Evolutionary conservation across 2,329 filamentous ascomycete species (phyloP).

Genomic region (Escovopsis sp.): DNA sequence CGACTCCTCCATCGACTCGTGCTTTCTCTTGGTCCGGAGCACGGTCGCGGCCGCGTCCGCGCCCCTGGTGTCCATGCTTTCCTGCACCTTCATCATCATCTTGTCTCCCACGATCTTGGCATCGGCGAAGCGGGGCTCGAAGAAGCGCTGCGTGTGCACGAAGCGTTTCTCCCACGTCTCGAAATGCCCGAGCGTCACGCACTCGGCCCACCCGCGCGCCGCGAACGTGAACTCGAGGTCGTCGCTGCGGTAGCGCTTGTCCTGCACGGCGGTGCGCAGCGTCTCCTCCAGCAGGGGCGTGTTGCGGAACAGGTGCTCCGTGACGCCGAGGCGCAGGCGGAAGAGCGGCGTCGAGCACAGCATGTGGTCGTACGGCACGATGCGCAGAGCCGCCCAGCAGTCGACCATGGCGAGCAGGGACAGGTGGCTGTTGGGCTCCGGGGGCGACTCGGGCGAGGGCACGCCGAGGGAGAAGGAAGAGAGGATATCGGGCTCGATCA

Average conservation of each 20-base stretch:
- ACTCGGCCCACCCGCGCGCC: constrained; percentile 88
- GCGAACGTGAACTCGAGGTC: constrained; percentile 97
- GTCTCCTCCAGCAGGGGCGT: constrained; percentile 66
- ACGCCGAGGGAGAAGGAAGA: constrained; percentile 78
- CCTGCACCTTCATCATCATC: constrained; percentile 92
- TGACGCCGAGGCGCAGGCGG: constrained; percentile 91
- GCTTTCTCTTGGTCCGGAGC: background rate
- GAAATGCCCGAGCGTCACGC: constrained; percentile 81
- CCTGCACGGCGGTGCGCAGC: constrained; percentile 71
- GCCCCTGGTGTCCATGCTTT: constrained; percentile 43
- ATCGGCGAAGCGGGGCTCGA: constrained; percentile 76
- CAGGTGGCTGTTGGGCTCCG: constrained; percentile 80
- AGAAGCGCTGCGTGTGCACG: constrained; percentile 78
- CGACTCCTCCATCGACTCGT: background rate
- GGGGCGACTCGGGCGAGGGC: constrained; percentile 34
- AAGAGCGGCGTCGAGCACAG: constrained; percentile 97
- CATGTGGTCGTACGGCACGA: constrained; percentile 98
- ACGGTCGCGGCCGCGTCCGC: background rate
- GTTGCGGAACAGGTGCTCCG: constrained; percentile 87
- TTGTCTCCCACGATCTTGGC: constrained; percentile 80
- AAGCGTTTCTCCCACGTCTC: constrained; percentile 88
- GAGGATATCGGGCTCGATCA: constrained; percentile 71
- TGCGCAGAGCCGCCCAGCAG: constrained; percentile 88
- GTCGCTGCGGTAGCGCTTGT: constrained; percentile 85
- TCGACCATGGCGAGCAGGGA: constrained; percentile 93